These are phyloP conservation scores for Candolleomyces efflorescens DNA, from an alignment of 768 basidiomycete genomes.

Conservation along the genomic window DNA sequence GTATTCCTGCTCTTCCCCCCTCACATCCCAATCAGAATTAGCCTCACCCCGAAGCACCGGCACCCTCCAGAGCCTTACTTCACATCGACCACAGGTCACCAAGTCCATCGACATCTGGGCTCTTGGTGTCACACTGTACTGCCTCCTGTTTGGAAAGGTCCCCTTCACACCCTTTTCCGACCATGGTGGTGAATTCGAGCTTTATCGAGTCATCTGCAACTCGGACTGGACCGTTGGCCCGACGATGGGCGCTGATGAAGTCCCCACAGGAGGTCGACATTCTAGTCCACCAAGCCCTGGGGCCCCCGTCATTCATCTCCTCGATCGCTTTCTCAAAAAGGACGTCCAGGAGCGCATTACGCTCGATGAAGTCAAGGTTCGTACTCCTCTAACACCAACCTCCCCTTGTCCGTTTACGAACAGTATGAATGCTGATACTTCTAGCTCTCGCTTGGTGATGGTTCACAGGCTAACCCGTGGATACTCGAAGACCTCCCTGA, in stretches of 20 bases:
- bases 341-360: constrained; percentile 70
- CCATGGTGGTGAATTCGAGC: constrained; percentile 53
- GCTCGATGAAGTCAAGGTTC: constrained; percentile 76
- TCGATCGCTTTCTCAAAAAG: constrained; percentile 80
- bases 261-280: constrained; percentile 61
- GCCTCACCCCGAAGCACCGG: constrained; percentile 2
- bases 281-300: constrained; percentile 34
- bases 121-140: constrained; percentile 92
- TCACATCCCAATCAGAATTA: constrained; percentile 24
- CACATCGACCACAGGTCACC: constrained; percentile 56
- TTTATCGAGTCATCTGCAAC: constrained; percentile 79
- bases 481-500: constrained; percentile 63
- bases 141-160: constrained; percentile 82
- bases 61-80: constrained; percentile 1
- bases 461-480: constrained; percentile 54
- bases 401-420: constrained; percentile 8
- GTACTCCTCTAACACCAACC: constrained; percentile 12
- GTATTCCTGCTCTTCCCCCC: constrained; percentile 20
- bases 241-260: constrained; percentile 67
- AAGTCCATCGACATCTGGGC: constrained; percentile 99
- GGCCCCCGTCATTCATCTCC: constrained; percentile 63
- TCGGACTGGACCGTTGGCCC: constrained; percentile 66
- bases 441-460: constrained; percentile 8
- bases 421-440: constrained; percentile 5
- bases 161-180: constrained; percentile 54